Evolutionary conservation across 306 rosid genomes (phyloP).

Genomic region (Cyamopsis tetragonoloba): DNA sequence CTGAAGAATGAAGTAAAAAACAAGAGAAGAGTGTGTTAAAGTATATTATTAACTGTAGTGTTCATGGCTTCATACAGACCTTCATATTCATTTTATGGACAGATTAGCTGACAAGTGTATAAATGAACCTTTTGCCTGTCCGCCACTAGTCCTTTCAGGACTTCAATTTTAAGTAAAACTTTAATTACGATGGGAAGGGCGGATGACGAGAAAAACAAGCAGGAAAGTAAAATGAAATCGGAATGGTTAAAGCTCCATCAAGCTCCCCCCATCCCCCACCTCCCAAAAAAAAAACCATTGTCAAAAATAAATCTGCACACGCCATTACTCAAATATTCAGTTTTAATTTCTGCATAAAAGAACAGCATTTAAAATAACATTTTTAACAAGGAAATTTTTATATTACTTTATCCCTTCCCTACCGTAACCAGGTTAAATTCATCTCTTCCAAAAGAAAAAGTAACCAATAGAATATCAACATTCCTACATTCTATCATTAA

Average conservation of each 20-base stretch:
- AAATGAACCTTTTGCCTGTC: not conserved
- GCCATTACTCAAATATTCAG: not conserved
- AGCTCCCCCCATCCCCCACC: not conserved
- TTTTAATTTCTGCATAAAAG: not conserved
- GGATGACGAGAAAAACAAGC: not conserved
- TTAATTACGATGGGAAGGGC: not conserved
- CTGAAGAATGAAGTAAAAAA: not conserved
- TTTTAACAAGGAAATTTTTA: not conserved
- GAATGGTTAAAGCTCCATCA: not conserved
- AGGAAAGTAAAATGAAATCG: not conserved
- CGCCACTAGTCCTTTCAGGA: not conserved
- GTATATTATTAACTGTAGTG: not conserved
- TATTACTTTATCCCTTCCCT: not conserved
- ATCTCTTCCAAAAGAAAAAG: not conserved
- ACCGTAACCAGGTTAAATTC: not conserved
- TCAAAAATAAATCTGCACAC: too few relatives aligned
- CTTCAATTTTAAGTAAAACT: not conserved
- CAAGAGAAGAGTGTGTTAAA: not conserved
- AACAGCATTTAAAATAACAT: not conserved
- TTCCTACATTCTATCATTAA: not conserved
- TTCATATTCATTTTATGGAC: not conserved
- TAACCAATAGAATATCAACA: not conserved
- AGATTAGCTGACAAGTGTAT: constrained; percentile 1
- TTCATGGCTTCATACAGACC: not conserved
- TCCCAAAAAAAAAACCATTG: not conserved